Percentiles rank a stretch among this genome's conserved stretches.
phyloP scores from a whole-genome alignment of 805 yeast species.

The Scheffersomyces amazonensis region DNA sequence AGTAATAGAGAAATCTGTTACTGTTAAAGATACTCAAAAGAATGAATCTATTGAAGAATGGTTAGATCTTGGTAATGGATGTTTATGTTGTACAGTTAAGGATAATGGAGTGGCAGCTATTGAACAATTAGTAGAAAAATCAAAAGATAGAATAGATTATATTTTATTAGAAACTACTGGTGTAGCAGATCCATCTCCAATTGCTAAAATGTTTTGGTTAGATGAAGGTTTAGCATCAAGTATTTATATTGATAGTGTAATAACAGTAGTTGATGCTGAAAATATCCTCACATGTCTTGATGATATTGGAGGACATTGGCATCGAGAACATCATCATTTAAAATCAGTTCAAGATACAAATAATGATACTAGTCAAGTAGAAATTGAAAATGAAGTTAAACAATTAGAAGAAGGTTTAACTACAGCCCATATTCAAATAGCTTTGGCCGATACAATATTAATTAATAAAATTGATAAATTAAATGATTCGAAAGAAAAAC shows the following conservation, averaged over 20 bases:
- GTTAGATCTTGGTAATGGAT: constrained; percentile 96
- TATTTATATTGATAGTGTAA: constrained; percentile 86
- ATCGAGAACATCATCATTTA: constrained; percentile 36
- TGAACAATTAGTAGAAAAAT: constrained; percentile 74
- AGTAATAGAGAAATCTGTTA: constrained; percentile 83
- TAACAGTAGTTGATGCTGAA: constrained; percentile 79
- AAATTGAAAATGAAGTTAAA: constrained; percentile 25
- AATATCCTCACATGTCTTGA: constrained; percentile 64
- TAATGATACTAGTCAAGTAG: constrained; percentile 20
- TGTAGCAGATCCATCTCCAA: constrained; percentile 96
- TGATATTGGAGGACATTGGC: constrained; percentile 75
- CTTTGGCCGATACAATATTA: constrained; percentile 80
- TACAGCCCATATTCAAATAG: constrained; percentile 86
- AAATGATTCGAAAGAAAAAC: constrained; percentile 13
- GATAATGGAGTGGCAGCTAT: constrained; percentile 94
- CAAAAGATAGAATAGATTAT: constrained; percentile 77
- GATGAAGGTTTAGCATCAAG: constrained; percentile 84
- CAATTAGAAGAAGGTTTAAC: constrained; percentile 49
- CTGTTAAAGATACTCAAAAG: constrained; percentile 54
- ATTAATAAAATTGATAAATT: constrained; percentile 72
- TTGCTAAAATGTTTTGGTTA: constrained; percentile 96
- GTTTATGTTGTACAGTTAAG: constrained; percentile 93
- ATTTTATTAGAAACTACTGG: constrained; percentile 95
- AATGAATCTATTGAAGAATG: constrained; percentile 73
- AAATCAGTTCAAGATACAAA: constrained; percentile 16